Evolutionary conservation across 2,329 filamentous ascomycete genomes (phyloP), one percentile per base, ranked within the genome.

Genomic region (Aspergillus novofumigatus): DNA sequence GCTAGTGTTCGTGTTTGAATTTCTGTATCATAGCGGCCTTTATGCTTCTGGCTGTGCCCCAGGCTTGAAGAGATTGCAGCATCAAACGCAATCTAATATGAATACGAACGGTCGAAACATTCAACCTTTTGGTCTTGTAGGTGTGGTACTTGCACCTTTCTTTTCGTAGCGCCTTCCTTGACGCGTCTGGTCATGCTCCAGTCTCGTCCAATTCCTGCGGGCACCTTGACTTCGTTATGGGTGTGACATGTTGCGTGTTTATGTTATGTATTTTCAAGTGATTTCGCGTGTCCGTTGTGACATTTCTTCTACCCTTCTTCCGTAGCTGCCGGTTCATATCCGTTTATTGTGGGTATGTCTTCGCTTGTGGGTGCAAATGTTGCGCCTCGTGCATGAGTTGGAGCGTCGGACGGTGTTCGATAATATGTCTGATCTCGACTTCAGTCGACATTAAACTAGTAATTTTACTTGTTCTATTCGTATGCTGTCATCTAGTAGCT

Each of bases 11-110:
- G 72, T 69, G 69, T 67, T 64, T 67, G 61, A 64, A 67, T 74
- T 72, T 69, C 67, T 75, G 73, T 75, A 75, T 75, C 73, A 75
- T 75, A 75, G 67, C 71, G 67, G 71, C 69, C 69, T 71, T 67
- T 64, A 62, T 64, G 64, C 63, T 70, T 63, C 64, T 64, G 68
- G 70, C 70, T 72, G 68, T 69, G 68, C 70, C 70, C 67, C 64
- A 60, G 62, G 59, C 64, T 66, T 62, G 65, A 68, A 64, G 69
- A 61, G 62, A 69, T 65, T 66, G 63, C 56, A 61, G 57, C 61
- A 59, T 58, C 51, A 55, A 59, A 58, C 66, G 65, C 65, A 68
- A 62, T 72, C 69, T 60, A 63, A 67, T 71, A 72, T 71, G 70
- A 73, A 73, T 72, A 72, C 68, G 66, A 71, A 66, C 65, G 49